Conservation (phyloP, 2,329 filamentous ascomycete genomes). For the Trichophyton simii region DNA sequence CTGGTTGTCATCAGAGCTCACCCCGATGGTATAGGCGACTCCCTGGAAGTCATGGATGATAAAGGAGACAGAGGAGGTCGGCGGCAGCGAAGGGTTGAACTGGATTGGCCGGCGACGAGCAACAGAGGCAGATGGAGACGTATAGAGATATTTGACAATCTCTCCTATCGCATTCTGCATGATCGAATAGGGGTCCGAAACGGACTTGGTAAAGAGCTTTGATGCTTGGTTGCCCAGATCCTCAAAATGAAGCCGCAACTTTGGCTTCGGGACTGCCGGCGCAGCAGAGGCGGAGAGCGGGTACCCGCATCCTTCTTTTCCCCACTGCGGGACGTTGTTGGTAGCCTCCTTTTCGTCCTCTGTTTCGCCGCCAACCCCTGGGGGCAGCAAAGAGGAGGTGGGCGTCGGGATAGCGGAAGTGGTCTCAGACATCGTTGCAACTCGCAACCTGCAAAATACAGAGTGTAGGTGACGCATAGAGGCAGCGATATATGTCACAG, state of each 20-base stretch:
- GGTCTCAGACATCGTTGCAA: neutral
- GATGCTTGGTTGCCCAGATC: conserved; percentile 40
- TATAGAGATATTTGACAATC: conserved; percentile 64
- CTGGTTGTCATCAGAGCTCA: conserved; percentile 67
- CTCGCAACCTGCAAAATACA: neutral
- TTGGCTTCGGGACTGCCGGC: conserved; percentile 19
- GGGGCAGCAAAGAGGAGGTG: neutral
- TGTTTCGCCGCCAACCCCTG: neutral
- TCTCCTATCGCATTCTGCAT: conserved; percentile 51
- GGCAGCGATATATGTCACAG: neutral
- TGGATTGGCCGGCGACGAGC: conserved; percentile 6
- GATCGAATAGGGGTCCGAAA: conserved; percentile 48
- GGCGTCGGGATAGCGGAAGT: conserved; percentile 3
- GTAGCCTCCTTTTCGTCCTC: neutral
- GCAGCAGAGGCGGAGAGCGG: neutral
- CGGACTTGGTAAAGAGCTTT: conserved; percentile 51
- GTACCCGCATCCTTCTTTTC: neutral
- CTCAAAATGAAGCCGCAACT: conserved; percentile 25
- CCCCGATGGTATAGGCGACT: conserved; percentile 78
- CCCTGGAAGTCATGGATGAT: conserved; percentile 67
- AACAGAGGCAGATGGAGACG: conserved; percentile 19
- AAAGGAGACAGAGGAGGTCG: conserved; percentile 76
- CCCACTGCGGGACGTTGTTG: neutral
- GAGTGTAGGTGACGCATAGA: neutral
- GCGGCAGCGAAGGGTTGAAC: conserved; percentile 34